Conservation (phyloP, 768 basidiomycete genomes). For the Boletus subparvulus region DNA sequence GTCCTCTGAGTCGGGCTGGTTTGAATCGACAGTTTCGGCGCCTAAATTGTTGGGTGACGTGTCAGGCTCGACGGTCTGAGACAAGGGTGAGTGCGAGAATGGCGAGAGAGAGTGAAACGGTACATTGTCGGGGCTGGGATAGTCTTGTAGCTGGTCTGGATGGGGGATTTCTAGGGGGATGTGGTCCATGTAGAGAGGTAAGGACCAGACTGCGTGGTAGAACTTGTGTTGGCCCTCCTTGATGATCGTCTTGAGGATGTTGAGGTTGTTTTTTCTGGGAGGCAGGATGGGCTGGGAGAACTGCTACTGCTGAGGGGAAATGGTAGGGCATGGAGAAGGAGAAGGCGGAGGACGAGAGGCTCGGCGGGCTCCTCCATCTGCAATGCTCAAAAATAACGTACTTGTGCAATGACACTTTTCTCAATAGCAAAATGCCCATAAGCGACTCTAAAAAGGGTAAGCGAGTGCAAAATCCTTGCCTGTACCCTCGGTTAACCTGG, state of each 20-base stretch:
- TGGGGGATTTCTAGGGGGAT: conserved; percentile 29
- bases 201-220: conserved; percentile 61
- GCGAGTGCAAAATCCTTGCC: too few species aligned
- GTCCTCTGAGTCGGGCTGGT: conserved; percentile 15
- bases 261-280: conserved; percentile 37
- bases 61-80: conserved; percentile 27
- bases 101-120: conserved; percentile 19
- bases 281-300: too few species aligned
- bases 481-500: too few species aligned
- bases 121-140: conserved; percentile 34
- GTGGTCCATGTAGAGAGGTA: conserved; percentile 64
- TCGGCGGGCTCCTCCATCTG: too few species aligned
- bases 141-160: conserved; percentile 36
- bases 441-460: too few species aligned
- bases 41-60: conserved; percentile 21
- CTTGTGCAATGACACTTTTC: too few species aligned
- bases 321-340: too few species aligned
- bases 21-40: conserved; percentile 15
- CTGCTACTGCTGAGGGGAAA: too few species aligned
- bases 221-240: conserved; percentile 71
- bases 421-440: too few species aligned
- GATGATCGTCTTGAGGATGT: conserved; percentile 70
- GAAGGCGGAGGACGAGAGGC: too few species aligned
- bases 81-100: conserved; percentile 9
- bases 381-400: too few species aligned